These are phyloP conservation scores for Canariomyces notabilis DNA, from an alignment of 2,329 filamentous ascomycete species.

Conservation along the genomic window DNA sequence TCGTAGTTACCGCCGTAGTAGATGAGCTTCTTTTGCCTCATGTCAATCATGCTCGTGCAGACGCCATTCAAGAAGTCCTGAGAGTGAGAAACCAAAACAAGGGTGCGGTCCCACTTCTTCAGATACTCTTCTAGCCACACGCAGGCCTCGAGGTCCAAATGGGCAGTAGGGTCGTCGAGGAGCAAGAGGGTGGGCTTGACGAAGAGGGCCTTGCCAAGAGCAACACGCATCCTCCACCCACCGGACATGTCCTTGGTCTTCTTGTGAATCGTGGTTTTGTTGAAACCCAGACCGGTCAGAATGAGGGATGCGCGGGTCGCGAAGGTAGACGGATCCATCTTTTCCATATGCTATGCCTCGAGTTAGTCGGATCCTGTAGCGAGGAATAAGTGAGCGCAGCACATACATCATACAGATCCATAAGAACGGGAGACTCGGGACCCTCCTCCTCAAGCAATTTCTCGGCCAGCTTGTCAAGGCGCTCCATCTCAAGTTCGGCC, in stretches of 20 bases:
- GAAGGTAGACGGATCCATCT: slow-evolving; percentile 98
- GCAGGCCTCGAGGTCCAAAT: slow-evolving; percentile 98
- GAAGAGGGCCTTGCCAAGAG: slow-evolving; percentile 94
- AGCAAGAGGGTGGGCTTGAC: slow-evolving; percentile 94
- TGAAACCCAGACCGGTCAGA: slow-evolving; percentile 97
- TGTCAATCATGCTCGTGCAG: slow-evolving; percentile 97
- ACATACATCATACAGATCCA: slow-evolving; percentile 91
- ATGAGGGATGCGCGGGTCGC: slow-evolving; percentile 93
- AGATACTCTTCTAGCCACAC: slow-evolving; percentile 99
- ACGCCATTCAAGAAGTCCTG: slow-evolving; percentile 99
- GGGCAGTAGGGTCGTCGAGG: slow-evolving; percentile 96
- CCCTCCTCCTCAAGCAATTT: slow-evolving; percentile 87
- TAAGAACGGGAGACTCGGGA: slow-evolving; percentile 81
- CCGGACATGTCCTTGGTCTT: slow-evolving; percentile 99
- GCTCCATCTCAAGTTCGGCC: slow-evolving; percentile 86
- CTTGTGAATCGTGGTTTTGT: slow-evolving; percentile 96
- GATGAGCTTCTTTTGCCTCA: slow-evolving; percentile 80
- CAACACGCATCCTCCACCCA: slow-evolving; percentile 99
- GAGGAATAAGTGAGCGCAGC: slow-evolving; percentile 15
- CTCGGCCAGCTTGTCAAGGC: slow-evolving; percentile 84
- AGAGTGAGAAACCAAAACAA: slow-evolving; percentile 94
- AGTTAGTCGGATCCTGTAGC: slow-evolving; percentile 16
- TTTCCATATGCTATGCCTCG: slow-evolving; percentile 78
- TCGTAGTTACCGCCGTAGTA: slow-evolving; percentile 99
- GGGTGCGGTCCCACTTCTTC: slow-evolving; percentile 98